Percentiles rank a stretch among this genome's conserved stretches.
Evolutionary conservation across 2,329 filamentous ascomycete genomes (phyloP).

Genomic region (Scytalidium lignicola): DNA sequence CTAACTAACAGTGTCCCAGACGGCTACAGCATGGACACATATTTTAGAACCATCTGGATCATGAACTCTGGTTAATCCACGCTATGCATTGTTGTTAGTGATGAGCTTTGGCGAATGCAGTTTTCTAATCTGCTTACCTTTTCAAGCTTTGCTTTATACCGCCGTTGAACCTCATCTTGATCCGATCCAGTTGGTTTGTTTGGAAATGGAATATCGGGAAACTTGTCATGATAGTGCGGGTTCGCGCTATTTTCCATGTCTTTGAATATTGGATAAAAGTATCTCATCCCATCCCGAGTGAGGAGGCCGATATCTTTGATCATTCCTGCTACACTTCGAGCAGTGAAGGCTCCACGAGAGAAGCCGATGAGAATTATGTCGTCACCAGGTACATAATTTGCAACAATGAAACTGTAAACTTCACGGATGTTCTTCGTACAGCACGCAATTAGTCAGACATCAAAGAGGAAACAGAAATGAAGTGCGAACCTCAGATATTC

Average conservation of each 20-base stretch:
- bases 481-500: slow-evolving; percentile 33
- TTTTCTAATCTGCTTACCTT: slow-evolving; percentile 17
- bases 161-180: slow-evolving; percentile 4
- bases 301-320: slow-evolving; percentile 32
- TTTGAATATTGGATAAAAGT: slow-evolving; percentile 38
- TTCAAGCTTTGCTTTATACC: slow-evolving; percentile 34
- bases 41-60: slow-evolving; percentile 30
- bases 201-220: slow-evolving; percentile 23
- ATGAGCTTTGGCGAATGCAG: background rate
- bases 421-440: slow-evolving; percentile 40
- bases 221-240: slow-evolving; percentile 28
- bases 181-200: slow-evolving; percentile 21
- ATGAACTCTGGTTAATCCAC: slow-evolving; percentile 32
- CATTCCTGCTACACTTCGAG: slow-evolving; percentile 27
- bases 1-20: slow-evolving; percentile 42
- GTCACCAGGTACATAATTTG: slow-evolving; percentile 33
- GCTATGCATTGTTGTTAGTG: slow-evolving; percentile 17
- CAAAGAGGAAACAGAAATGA: background rate
- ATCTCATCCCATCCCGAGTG: slow-evolving; percentile 35
- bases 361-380: slow-evolving; percentile 31
- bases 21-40: slow-evolving; percentile 40
- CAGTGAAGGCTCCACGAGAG: slow-evolving; percentile 32
- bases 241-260: slow-evolving; percentile 28
- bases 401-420: slow-evolving; percentile 38
- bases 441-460: background rate